phyloP scores from a whole-genome alignment of 2,329 filamentous ascomycete genomes.

The Claviceps purpurea region DNA sequence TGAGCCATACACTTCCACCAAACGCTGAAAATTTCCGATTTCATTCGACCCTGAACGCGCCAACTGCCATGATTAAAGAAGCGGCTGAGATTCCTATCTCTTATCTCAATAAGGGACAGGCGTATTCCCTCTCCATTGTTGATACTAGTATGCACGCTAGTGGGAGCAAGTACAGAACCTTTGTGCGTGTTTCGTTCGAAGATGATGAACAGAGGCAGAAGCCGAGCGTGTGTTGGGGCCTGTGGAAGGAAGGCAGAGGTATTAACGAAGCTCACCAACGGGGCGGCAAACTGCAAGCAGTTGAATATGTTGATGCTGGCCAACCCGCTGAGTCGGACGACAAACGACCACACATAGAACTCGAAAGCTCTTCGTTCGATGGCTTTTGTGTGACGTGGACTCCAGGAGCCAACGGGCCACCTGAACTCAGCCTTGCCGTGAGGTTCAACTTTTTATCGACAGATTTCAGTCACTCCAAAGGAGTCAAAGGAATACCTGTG shows the following conservation, averaged over 20 bases:
- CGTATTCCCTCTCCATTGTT: constrained; percentile 73
- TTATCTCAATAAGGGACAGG: constrained; percentile 94
- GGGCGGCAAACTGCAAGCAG: constrained; percentile 82
- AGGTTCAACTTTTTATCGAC: constrained; percentile 98
- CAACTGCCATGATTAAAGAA: constrained; percentile 90
- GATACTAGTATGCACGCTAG: constrained; percentile 57
- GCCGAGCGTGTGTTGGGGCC: constrained; percentile 68
- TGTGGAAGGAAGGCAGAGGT: constrained; percentile 95
- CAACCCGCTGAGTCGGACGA: constrained; percentile 48
- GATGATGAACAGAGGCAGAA: constrained; percentile 84
- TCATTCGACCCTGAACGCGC: constrained; percentile 79
- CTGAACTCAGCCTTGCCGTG: constrained; percentile 77
- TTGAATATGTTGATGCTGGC: constrained; percentile 72
- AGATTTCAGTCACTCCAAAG: constrained; percentile 97
- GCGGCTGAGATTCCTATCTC: constrained; percentile 89
- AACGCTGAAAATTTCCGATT: constrained; percentile 70
- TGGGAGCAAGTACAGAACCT: constrained; percentile 70
- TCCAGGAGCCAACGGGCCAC: constrained; percentile 50
- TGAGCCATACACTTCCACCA: constrained; percentile 33
- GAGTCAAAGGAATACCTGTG: constrained; percentile 94
- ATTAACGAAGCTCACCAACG: constrained; percentile 89
- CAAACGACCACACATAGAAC: constrained; percentile 53
- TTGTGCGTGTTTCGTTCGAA: constrained; percentile 90
- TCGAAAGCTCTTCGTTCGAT: constrained; percentile 75
- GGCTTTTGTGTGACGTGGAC: constrained; percentile 89